Evolutionary conservation across 148 eudicot genomes (phyloP).

Genomic region (Bassia scoparia): DNA sequence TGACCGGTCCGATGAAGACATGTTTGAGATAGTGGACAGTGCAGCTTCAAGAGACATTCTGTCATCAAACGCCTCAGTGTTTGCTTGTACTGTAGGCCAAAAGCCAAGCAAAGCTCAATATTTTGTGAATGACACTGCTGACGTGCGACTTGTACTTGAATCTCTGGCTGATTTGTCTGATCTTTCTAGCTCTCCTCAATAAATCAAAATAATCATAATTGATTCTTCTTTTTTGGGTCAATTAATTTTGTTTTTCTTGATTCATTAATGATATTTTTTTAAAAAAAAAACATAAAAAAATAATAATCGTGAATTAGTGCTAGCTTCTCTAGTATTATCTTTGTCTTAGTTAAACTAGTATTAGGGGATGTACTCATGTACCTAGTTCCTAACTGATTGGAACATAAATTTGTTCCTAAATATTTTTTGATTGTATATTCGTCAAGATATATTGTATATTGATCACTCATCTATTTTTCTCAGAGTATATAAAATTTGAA

Average conservation of each 20-base stretch:
- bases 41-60: conserved; percentile 23
- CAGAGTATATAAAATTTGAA: too few species aligned
- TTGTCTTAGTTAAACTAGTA: conserved; percentile 1
- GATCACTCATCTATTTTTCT: too few species aligned
- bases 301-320: not conserved
- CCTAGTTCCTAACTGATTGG: not conserved
- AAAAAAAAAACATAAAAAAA: too few species aligned
- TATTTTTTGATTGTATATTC: not conserved
- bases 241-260: not conserved
- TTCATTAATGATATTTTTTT: not conserved
- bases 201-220: not conserved
- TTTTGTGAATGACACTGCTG: conserved; percentile 40
- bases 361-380: not conserved
- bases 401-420: not conserved
- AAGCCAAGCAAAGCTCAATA: conserved; percentile 43
- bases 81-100: conserved; percentile 42
- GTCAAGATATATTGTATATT: not conserved
- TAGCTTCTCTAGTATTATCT: not conserved
- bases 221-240: conserved; percentile 14
- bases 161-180: conserved; percentile 33
- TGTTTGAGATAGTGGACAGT: conserved; percentile 37
- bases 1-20: conserved; percentile 39
- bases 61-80: conserved; percentile 26
- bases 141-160: conserved; percentile 34
- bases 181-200: conserved; percentile 18